These are phyloP conservation scores for Ilex aquifolium DNA, from an alignment of 257 asterid genomes.

Conservation along the genomic window DNA sequence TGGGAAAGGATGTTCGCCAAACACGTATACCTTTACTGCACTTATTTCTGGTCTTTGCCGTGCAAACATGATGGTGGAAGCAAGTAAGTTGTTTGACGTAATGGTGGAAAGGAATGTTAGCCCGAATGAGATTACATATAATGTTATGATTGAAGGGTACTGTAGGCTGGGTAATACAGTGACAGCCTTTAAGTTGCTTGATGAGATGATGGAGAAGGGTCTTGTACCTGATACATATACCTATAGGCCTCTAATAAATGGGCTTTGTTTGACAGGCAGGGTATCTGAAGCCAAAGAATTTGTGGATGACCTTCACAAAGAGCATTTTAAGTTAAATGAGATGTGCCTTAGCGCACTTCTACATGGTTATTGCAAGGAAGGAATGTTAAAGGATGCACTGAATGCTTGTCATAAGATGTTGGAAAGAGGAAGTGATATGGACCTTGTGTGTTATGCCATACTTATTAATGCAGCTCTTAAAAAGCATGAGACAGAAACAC, in stretches of 20 bases:
- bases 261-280: conserved; percentile 63
- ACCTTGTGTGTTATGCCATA: conserved; percentile 64
- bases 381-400: conserved; percentile 59
- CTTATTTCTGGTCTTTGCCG: conserved; percentile 64
- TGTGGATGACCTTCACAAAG: conserved; percentile 48
- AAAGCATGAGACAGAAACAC: conserved; percentile 32
- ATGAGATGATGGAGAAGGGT: conserved; percentile 67
- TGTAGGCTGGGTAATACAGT: conserved; percentile 49
- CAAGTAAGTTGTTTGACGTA: conserved; percentile 36
- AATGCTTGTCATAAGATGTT: conserved; percentile 43
- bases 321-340: conserved; percentile 47
- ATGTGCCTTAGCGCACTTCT: conserved; percentile 76
- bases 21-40: conserved; percentile 61
- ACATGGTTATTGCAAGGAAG: conserved; percentile 62
- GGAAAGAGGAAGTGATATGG: conserved; percentile 60
- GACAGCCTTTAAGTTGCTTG: conserved; percentile 61
- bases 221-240: conserved; percentile 79
- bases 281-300: conserved; percentile 61
- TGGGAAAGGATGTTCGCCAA: conserved; percentile 69
- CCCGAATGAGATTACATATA: conserved; percentile 77
- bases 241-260: conserved; percentile 58
- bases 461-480: conserved; percentile 50
- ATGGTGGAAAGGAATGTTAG: conserved; percentile 54
- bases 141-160: conserved; percentile 72
- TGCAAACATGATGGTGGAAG: conserved; percentile 59